A percentile compares a stretch with the other conserved stretches of the same genome.
Evolutionary conservation across 768 basidiomycete genomes (phyloP).

Genomic region (Clitopilus passeckerianus): DNA sequence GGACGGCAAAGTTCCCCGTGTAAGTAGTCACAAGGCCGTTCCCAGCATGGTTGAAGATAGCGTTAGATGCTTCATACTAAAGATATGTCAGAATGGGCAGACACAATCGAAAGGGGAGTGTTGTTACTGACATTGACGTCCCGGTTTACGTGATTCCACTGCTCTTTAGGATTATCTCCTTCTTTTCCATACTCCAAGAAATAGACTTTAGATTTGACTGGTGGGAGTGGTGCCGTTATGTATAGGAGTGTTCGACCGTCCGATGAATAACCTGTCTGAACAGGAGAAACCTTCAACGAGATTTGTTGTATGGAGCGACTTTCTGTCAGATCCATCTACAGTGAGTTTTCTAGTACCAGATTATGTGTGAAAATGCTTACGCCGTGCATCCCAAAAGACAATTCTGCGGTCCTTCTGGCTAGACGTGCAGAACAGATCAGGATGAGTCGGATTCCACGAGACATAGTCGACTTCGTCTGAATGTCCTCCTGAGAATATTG

Average conservation of each 20-base stretch:
- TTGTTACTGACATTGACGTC: conserved; percentile 31
- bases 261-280: conserved; percentile 66
- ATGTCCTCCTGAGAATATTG: conserved; percentile 65
- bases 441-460: conserved; percentile 83
- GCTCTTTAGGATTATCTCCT: conserved; percentile 41
- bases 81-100: background rate
- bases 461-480: conserved; percentile 78
- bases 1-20: conserved; percentile 58
- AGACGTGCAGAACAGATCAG: conserved; percentile 77
- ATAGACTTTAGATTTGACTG: conserved; percentile 34
- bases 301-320: conserved; percentile 63
- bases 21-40: conserved; percentile 68
- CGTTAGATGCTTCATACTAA: conserved; percentile 56
- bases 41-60: conserved; percentile 72
- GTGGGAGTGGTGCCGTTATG: conserved; percentile 45
- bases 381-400: conserved; percentile 83
- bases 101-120: background rate
- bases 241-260: conserved; percentile 66
- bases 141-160: conserved; percentile 43
- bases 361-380: conserved; percentile 34
- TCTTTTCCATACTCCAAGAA: conserved; percentile 56
- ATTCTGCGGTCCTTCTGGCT: conserved; percentile 71
- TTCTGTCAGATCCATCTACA: conserved; percentile 37
- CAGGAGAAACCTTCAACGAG: conserved; percentile 53
- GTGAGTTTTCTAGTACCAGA: background rate